Evolutionary conservation across 2,329 filamentous ascomycete species (phyloP).

Genomic region (Colletotrichum kahawae): DNA sequence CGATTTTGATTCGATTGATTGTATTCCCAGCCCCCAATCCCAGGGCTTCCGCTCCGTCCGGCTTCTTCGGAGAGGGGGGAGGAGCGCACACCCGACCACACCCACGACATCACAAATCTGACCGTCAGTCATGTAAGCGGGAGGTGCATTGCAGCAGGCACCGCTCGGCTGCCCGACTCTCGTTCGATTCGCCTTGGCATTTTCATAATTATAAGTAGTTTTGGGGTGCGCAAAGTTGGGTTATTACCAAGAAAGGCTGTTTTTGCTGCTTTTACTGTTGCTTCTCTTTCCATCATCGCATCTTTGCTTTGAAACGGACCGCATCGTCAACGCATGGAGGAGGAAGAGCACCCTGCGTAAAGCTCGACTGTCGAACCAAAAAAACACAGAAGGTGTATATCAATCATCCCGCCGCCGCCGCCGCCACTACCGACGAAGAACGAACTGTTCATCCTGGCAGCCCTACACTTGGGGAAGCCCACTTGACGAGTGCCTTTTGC

Average conservation of each 20-base stretch:
- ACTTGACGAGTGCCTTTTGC: not conserved
- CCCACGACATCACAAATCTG: not conserved
- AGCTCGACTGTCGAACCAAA: not conserved
- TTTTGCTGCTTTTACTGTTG: not conserved
- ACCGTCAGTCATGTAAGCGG: conserved; percentile 8
- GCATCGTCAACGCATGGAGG: not conserved
- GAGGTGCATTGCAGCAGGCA: not conserved
- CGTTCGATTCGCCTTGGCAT: not conserved
- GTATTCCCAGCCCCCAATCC: not conserved
- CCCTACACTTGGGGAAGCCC: not conserved
- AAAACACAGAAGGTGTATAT: not conserved
- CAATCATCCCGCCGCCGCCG: not conserved
- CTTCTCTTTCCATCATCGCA: not conserved
- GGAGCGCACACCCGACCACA: not conserved
- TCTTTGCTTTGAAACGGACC: not conserved
- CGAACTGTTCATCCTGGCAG: not conserved
- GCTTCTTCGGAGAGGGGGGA: conserved; percentile 14
- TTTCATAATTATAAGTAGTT: conserved; percentile 6
- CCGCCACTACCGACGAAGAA: not conserved
- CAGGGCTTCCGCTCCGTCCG: conserved; percentile 19
- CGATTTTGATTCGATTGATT: not conserved
- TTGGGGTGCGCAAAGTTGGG: not conserved
- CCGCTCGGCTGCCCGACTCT: not conserved
- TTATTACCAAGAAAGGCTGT: not conserved
- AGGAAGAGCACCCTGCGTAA: not conserved